These are phyloP conservation scores for Lactarius pseudohatsudake DNA, from an alignment of 768 basidiomycete species.

Conservation along the genomic window DNA sequence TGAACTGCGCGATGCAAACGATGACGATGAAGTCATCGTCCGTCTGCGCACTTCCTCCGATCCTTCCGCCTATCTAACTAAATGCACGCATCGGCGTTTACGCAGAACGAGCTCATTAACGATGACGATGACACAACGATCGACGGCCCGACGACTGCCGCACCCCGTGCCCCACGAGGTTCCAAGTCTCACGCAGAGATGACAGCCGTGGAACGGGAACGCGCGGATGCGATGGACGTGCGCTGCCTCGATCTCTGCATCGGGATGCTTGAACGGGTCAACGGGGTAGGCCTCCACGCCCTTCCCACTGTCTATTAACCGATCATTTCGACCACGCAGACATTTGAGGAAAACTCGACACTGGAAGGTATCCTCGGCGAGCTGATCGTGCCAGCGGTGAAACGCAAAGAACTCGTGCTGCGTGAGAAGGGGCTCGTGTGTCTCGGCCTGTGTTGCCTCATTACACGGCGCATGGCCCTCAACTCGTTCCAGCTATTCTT, in stretches of 20 bases:
- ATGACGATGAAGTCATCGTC: constrained; percentile 38
- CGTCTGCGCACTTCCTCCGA: not conserved
- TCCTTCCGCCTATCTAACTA: not conserved
- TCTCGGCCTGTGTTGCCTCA: constrained; percentile 82
- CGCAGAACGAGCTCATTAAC: constrained; percentile 31
- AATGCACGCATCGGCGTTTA: not conserved
- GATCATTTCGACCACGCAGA: constrained; percentile 35
- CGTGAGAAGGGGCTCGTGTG: constrained; percentile 79
- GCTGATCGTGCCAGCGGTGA: constrained; percentile 87
- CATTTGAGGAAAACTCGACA: constrained; percentile 66
- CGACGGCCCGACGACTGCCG: constrained; percentile 33
- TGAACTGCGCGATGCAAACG: constrained; percentile 64
- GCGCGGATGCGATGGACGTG: constrained; percentile 64
- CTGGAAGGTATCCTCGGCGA: constrained; percentile 70
- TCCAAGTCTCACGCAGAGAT: constrained; percentile 43
- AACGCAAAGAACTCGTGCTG: constrained; percentile 79
- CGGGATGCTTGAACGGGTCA: constrained; percentile 83
- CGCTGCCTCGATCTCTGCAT: constrained; percentile 75
- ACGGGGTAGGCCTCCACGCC: constrained; percentile 55
- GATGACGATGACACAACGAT: constrained; percentile 40
- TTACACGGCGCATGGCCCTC: constrained; percentile 71
- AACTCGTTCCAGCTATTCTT: constrained; percentile 79
- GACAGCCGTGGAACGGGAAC: constrained; percentile 58
- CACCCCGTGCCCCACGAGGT: constrained; percentile 29
- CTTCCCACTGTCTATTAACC: not conserved